Base-by-base conservation (phyloP, 768 basidiomycete species). In the Boletus tomentosulus region DNA sequence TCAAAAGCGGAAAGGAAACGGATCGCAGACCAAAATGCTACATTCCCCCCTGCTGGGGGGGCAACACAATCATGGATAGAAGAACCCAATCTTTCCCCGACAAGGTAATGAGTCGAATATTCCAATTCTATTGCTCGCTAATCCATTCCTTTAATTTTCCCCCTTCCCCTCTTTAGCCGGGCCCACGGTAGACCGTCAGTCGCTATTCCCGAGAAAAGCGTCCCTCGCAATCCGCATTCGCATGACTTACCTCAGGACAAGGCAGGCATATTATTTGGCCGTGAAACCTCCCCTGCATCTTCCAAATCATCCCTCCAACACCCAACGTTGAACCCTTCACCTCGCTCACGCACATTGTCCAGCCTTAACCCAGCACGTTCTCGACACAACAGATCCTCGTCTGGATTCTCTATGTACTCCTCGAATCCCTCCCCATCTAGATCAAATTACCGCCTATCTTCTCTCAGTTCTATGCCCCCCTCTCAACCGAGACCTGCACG, bases 401-500 rank as follows among this genome's bases (percentile, higher is more conserved):
- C 63, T 28, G 61, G 57, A 33, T 57, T 62, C 41, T 75, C 72
- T 48, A 70, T 74, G 45, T 75, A 75, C 61, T 77, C 77, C 8
- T 72, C 74, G 28, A n/a, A 31, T 11, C 46, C 16, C 8, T 35
- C 42, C 22, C 48, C 54, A 31, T 47, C 57, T 9, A 49, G 56
- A 22, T 35, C 33, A 22, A 46, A 56, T 38, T 56, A 53, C 44
- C 66, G 53, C 16, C 27, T 43, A 1, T 52, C 60, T 22, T 58
- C 57, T 15, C 2, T 35, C 50, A 44, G 51, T 15, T 46, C 55
- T 8, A 60, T 68, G 7, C 70, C 73, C 34, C 54, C 67, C 34
- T 74, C 75, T 4, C 67, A 69, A 1, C 62, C 69, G 25, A 81
- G 82, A 59, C 80, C 79, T 67, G 79, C 88, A 54, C 80, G 78